A percentile compares a stretch with the other conserved stretches of the same genome.
Conservation (phyloP, 1,139 yeast genomes). For the Meyerozyma smithsonii region DNA sequence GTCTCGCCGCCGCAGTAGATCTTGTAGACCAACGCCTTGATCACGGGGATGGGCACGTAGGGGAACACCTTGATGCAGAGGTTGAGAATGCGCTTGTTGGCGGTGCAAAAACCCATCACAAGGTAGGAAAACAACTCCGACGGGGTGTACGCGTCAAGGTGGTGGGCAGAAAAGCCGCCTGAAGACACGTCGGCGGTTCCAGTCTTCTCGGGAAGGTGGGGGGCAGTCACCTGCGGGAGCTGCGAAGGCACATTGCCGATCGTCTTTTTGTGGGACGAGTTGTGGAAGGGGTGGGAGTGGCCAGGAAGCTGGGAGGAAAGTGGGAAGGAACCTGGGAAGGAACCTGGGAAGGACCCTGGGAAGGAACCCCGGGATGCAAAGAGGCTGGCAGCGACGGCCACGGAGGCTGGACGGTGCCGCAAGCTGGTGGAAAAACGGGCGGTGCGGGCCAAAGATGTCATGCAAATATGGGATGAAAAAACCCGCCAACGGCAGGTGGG, state of each 20-base stretch:
- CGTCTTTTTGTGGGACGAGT: conserved; percentile 16
- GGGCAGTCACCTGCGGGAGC: conserved; percentile 9
- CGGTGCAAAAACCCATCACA: conserved; percentile 63
- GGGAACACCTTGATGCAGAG: conserved; percentile 67
- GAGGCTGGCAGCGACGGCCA: background rate
- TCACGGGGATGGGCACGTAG: conserved; percentile 63
- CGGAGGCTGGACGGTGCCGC: conserved; percentile 3
- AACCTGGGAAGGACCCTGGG: too few relatives aligned
- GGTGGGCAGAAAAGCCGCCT: conserved; percentile 14
- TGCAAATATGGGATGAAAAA: background rate
- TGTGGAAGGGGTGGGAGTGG: conserved; percentile 8
- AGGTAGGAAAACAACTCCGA: conserved; percentile 56
- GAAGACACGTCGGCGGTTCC: conserved; percentile 3
- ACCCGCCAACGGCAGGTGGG: background rate
- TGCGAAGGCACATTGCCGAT: conserved; percentile 10
- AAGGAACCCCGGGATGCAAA: too few relatives aligned
- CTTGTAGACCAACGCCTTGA: conserved; percentile 72
- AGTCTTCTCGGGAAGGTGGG: conserved; percentile 7
- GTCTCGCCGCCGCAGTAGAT: conserved; percentile 91
- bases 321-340: too few relatives aligned
- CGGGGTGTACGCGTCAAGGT: conserved; percentile 30
- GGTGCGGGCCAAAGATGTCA: background rate
- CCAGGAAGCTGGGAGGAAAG: background rate
- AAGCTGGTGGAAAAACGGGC: background rate
- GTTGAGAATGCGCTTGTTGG: conserved; percentile 57